Percentiles rank a stretch among this genome's conserved stretches.
phyloP scores from a whole-genome alignment of 176 grass and related monocot species.

The Oryza rufipogon region DNA sequence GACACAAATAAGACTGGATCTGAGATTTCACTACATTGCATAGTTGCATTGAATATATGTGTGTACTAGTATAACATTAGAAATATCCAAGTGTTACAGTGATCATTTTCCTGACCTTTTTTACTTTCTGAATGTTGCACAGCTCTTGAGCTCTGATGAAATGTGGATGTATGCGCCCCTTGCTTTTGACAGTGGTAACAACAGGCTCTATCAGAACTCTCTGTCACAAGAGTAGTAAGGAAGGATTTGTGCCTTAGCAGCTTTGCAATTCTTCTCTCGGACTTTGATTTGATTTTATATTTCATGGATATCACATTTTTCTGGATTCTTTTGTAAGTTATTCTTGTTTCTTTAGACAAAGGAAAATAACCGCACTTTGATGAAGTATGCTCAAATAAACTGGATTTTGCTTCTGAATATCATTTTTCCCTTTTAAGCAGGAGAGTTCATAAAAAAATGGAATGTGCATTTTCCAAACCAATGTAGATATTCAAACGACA shows the following conservation, averaged over 20 bases:
- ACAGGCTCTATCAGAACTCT: slow-evolving; percentile 17
- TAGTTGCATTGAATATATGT: neutral
- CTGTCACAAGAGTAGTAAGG: neutral
- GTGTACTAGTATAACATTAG: neutral
- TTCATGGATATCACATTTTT: neutral
- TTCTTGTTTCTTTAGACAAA: neutral
- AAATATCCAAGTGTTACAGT: neutral
- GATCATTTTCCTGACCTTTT: neutral
- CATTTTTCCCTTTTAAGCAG: no score
- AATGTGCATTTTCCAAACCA: no score
- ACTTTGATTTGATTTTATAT: neutral
- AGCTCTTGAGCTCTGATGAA: slow-evolving; percentile 66
- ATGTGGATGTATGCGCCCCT: slow-evolving; percentile 70
- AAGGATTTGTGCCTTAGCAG: neutral
- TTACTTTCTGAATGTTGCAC: slow-evolving; percentile 1
- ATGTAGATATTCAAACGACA: no score
- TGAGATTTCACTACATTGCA: no score
- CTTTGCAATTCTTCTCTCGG: neutral
- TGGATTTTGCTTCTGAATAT: no score
- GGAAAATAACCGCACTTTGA: neutral
- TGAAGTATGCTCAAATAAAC: no score
- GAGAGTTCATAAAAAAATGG: no score
- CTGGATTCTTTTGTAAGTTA: neutral
- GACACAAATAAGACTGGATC: neutral
- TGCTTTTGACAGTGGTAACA: slow-evolving; percentile 44